phyloP scores from a whole-genome alignment of 2,329 filamentous ascomycete genomes.

The Colletotrichum theobromicola region DNA sequence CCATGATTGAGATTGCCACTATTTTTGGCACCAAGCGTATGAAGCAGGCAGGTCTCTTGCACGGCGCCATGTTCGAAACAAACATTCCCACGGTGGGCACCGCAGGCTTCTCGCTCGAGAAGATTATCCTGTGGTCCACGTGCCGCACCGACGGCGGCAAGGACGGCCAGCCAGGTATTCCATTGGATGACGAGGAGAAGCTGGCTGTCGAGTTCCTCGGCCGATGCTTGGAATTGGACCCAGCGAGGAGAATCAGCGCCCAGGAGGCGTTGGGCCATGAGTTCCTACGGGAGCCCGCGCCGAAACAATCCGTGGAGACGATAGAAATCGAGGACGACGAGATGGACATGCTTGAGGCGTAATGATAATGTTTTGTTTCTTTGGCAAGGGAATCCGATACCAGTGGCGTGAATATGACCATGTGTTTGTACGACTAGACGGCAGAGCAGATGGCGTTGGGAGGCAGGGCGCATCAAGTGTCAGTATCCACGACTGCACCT shows the following conservation, averaged over 20 bases:
- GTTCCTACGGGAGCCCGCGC: conserved; percentile 59
- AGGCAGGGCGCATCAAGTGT: neutral
- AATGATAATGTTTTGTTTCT: conserved; percentile 8
- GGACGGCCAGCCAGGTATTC: conserved; percentile 47
- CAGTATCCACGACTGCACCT: neutral
- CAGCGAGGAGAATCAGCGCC: conserved; percentile 74
- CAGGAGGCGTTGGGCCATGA: conserved; percentile 75
- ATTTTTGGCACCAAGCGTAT: conserved; percentile 90
- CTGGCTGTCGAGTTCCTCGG: conserved; percentile 76
- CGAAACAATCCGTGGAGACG: conserved; percentile 20
- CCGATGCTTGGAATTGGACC: conserved; percentile 78
- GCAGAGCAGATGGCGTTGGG: neutral
- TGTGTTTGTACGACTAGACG: neutral
- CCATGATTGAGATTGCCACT: conserved; percentile 95
- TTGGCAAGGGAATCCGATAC: neutral
- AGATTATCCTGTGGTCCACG: conserved; percentile 95
- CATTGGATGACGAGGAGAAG: conserved; percentile 70
- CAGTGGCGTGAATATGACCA: neutral
- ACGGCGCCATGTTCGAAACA: conserved; percentile 91
- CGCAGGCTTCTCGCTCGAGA: conserved; percentile 85
- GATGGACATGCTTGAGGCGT: conserved; percentile 49
- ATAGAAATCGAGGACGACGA: conserved; percentile 55
- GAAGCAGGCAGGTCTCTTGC: conserved; percentile 80
- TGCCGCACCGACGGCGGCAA: conserved; percentile 70
- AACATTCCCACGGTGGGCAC: conserved; percentile 90